Percentiles rank a stretch among this genome's conserved stretches.
Conservation (phyloP, 2,329 filamentous ascomycete species). For the Fusarium proliferatum region DNA sequence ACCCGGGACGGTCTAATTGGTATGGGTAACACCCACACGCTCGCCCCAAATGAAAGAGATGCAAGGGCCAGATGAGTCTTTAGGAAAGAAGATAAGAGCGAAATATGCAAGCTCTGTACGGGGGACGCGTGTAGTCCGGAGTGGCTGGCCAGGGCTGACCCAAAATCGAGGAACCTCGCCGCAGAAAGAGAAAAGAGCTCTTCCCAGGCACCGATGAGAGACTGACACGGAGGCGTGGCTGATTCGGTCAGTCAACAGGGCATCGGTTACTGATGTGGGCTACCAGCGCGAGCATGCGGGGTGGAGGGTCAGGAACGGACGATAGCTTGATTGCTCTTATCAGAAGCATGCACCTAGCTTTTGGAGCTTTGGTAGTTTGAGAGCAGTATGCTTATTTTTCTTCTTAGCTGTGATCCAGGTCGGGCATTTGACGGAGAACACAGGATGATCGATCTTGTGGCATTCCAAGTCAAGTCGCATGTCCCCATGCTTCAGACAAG, state of each 20-base stretch:
- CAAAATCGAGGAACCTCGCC: conserved; percentile 13
- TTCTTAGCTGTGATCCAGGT: neutral
- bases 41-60: conserved; percentile 3
- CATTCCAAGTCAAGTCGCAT: conserved; percentile 2
- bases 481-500: neutral
- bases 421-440: neutral
- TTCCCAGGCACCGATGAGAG: conserved; percentile 11
- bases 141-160: conserved; percentile 31
- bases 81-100: conserved; percentile 9
- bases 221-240: conserved; percentile 15
- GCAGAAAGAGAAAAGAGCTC: conserved; percentile 1
- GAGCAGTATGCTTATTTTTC: neutral
- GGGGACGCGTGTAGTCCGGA: conserved; percentile 10
- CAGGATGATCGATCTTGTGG: conserved; percentile 12
- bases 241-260: conserved; percentile 5
- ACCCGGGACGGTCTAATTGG: conserved; percentile 3
- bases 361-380: neutral
- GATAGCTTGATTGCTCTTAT: neutral
- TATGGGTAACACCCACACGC: conserved; percentile 1
- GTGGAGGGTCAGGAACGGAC: neutral
- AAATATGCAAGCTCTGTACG: conserved; percentile 7
- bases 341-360: neutral
- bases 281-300: conserved; percentile 17
- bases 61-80: conserved; percentile 26
- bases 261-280: conserved; percentile 13